These are phyloP conservation scores for Symbiodinium natans DNA, from an alignment of 73 alveolate genomes.

Conservation along the genomic window DNA sequence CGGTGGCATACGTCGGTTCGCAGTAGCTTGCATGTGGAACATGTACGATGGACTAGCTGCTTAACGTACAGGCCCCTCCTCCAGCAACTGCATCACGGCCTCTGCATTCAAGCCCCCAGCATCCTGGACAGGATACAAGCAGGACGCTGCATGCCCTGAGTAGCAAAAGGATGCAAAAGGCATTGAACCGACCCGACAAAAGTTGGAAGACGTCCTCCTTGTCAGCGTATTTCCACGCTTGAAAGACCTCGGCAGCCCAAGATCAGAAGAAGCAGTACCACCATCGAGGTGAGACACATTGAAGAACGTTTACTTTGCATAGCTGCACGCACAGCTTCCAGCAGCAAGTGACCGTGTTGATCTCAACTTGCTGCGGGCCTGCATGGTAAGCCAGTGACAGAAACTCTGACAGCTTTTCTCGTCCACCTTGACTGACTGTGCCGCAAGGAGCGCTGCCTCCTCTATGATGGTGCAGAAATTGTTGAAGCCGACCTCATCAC, in stretches of 20 bases:
- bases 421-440: not conserved
- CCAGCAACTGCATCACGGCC: conserved; percentile 27
- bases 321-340: not conserved
- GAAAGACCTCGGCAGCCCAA: conserved; percentile 28
- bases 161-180: not conserved
- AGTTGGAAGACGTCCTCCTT: conserved; percentile 23
- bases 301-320: too few relatives aligned
- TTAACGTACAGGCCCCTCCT: not conserved
- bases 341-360: not conserved
- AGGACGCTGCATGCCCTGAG: not conserved
- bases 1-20: too few relatives aligned
- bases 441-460: conserved; percentile 14
- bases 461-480: conserved; percentile 62
- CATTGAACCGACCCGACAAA: too few relatives aligned
- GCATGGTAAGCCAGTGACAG: not conserved
- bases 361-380: not conserved
- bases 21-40: too few relatives aligned
- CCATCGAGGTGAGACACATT: too few relatives aligned
- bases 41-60: not conserved
- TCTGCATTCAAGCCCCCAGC: conserved; percentile 19
- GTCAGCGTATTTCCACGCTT: conserved; percentile 67
- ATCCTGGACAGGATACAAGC: conserved; percentile 1
- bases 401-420: too few relatives aligned
- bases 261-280: too few relatives aligned
- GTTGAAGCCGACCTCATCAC: conserved; percentile 62